Base-by-base conservation (phyloP, 2,329 filamentous ascomycete species). In the Magnaporthales sp. region DNA sequence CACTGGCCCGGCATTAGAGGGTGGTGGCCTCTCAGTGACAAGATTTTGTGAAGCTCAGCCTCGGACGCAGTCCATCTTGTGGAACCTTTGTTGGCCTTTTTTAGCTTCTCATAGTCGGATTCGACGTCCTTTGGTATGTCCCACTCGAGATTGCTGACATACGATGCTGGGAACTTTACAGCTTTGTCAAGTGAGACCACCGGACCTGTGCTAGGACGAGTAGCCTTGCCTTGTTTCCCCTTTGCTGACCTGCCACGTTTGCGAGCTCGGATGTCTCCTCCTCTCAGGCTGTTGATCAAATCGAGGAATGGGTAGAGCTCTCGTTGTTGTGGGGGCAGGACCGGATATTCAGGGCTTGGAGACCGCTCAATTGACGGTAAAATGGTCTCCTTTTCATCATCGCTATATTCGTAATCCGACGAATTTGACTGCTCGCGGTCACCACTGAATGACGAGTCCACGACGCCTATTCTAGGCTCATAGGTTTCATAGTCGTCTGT, bases 1-100 rank as follows among this genome's bases (percentile, higher is more conserved):
- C 76, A 77, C 13, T 68, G 70, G 2, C 72, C 73, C 11, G 74
- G 73, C 65, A 78, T 70, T 70, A 78, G 72, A 4, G 76, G 75
- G 65, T 77, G 75, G 32, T 72, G 68, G 1, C 76, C 76, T 61
- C 75, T 74, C 67, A 78, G 72, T 19, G 72, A 73, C 26, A 77
- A 70, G 63, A 77, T 70, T 60, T 73, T 75, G 70, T 77, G 75
- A 24, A 77, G 68, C 22, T 70, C 72, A 13, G 66, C 68, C 64
- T 77, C 75, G 54, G 76, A 73, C 6, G 56, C 66, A n/a, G 74
- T 74, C 76, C 76, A 78, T 4, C 54, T 27, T 6, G 70, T 66
- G 54, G 72, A 71, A 31, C 69, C 71, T 2, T 66, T 66, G 24
- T 54, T 24, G 31, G 31, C 62, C 1, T 27, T 15, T 24, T 46